Evolutionary conservation across 495 filamentous ascomycete species (phyloP).

Genomic region (Penicillium steckii): DNA sequence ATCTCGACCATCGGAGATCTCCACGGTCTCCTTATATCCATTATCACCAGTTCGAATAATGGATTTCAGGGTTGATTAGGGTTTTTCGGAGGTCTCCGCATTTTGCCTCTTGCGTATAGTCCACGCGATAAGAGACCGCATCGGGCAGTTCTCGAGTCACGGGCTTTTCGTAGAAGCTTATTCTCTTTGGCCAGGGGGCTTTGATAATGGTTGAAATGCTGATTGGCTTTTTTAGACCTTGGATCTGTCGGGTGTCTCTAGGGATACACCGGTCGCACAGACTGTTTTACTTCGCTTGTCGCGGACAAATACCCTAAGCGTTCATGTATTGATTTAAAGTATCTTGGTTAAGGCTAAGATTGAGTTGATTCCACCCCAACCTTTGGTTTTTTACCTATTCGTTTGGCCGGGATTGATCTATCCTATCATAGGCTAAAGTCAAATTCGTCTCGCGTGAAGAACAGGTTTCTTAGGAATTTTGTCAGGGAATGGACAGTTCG

Average conservation of each 20-base stretch:
- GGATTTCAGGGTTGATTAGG: neutral
- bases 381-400: too few relatives aligned
- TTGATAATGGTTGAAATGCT: constrained; percentile 4
- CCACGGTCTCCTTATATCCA: constrained; percentile 10
- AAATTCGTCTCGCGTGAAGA: too few relatives aligned
- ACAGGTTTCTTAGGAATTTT: too few relatives aligned
- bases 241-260: neutral
- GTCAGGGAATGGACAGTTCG: too few relatives aligned
- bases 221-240: constrained; percentile 4
- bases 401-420: too few relatives aligned
- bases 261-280: neutral
- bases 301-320: neutral
- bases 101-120: constrained; percentile 1
- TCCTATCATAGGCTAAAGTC: too few relatives aligned
- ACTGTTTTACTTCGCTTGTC: neutral
- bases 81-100: constrained; percentile 21
- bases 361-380: too few relatives aligned
- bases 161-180: constrained; percentile 2
- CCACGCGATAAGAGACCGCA: constrained; percentile 5
- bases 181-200: neutral
- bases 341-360: too few relatives aligned
- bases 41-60: neutral
- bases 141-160: neutral
- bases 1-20: constrained; percentile 12
- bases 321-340: too few relatives aligned